Evolutionary conservation across 805 yeast species (phyloP).

Genomic region (Kuraishia capsulata): DNA sequence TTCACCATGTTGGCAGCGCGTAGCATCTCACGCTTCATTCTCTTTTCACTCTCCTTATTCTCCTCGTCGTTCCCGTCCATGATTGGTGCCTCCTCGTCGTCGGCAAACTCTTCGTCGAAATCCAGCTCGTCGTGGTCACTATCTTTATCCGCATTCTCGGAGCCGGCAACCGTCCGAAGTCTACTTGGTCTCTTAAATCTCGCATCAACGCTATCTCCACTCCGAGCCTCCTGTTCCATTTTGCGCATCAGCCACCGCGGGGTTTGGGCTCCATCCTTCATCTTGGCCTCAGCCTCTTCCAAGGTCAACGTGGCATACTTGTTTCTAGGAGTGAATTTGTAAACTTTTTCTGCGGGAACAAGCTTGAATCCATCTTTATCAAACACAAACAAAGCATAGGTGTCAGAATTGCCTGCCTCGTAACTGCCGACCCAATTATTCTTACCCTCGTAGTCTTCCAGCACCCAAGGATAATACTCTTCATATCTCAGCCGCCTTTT

Average conservation of each 20-base stretch:
- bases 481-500: slow-evolving; percentile 84
- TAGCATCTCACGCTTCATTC: slow-evolving; percentile 77
- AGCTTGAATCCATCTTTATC: slow-evolving; percentile 85
- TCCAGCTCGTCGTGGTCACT: slow-evolving; percentile 90
- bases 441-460: slow-evolving; percentile 92
- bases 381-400: slow-evolving; percentile 77
- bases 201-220: slow-evolving; percentile 41
- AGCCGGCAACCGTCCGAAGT: slow-evolving; percentile 30
- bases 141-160: slow-evolving; percentile 24
- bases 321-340: slow-evolving; percentile 87
- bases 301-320: slow-evolving; percentile 87
- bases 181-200: slow-evolving; percentile 31
- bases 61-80: slow-evolving; percentile 96
- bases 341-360: slow-evolving; percentile 93
- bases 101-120: slow-evolving; percentile 94
- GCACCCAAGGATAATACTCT: slow-evolving; percentile 96
- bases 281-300: slow-evolving; percentile 93
- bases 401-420: slow-evolving; percentile 82
- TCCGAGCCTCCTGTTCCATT: slow-evolving; percentile 56
- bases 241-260: slow-evolving; percentile 97
- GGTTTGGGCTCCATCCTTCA: slow-evolving; percentile 69
- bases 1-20: slow-evolving; percentile 59
- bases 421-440: slow-evolving; percentile 94
- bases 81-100: slow-evolving; percentile 97
- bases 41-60: slow-evolving; percentile 77